phyloP scores from a whole-genome alignment of 2,329 filamentous ascomycete species.

The Monosporascus cannonballus region DNA sequence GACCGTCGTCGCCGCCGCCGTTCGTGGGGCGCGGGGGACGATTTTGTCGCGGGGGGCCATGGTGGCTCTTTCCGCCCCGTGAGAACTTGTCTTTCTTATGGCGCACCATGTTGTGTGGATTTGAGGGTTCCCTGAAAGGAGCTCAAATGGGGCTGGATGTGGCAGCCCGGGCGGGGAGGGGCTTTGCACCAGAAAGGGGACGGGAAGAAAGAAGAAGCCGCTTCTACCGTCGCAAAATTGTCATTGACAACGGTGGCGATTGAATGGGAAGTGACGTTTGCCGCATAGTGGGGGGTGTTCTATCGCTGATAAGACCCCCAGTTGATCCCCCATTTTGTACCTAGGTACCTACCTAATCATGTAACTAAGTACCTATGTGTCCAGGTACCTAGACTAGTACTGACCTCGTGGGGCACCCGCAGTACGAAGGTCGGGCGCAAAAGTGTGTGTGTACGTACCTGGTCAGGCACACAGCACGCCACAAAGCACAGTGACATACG shows the following conservation, averaged over 20 bases:
- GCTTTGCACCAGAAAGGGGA: not conserved
- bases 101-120: constrained; percentile 63
- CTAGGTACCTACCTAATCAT: not conserved
- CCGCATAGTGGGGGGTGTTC: not conserved
- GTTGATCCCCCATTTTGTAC: not conserved
- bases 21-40: not conserved
- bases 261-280: not conserved
- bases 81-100: constrained; percentile 87
- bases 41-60: constrained; percentile 34
- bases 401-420: no score
- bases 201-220: no score
- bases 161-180: not conserved
- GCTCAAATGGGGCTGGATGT: not conserved
- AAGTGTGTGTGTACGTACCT: no score
- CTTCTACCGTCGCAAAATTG: not conserved
- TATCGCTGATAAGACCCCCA: no score
- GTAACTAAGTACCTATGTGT: no score
- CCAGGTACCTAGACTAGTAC: no score
- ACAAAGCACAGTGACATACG: no score
- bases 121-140: not conserved
- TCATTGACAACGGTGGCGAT: no score
- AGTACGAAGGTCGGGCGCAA: no score
- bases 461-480: no score
- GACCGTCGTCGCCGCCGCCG: constrained; percentile 18
- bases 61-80: constrained; percentile 67